Evolutionary conservation across 495 filamentous ascomycete genomes (phyloP).

Genomic region (Talaromyces borbonicus): DNA sequence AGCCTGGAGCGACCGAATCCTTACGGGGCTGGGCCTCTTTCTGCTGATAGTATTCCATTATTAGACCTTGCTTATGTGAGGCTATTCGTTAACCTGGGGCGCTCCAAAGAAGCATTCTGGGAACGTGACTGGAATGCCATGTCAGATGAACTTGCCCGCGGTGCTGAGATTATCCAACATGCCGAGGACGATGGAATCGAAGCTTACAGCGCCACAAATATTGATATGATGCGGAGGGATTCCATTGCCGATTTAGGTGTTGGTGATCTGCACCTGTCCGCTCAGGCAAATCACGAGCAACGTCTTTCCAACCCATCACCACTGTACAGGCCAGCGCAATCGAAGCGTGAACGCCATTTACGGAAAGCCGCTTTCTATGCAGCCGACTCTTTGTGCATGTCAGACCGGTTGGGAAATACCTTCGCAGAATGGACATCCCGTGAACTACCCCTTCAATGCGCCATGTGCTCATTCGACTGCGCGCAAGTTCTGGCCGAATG

Average conservation of each 20-base stretch:
- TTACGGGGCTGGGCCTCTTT: conserved; percentile 77
- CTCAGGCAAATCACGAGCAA: conserved; percentile 29
- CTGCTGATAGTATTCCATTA: conserved; percentile 90
- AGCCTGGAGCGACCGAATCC: conserved; percentile 84
- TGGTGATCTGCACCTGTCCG: conserved; percentile 34
- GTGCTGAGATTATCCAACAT: conserved; percentile 65
- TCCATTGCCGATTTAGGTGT: conserved; percentile 33
- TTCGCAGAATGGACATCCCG: conserved; percentile 78
- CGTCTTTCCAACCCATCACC: conserved; percentile 24
- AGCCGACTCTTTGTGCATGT: conserved; percentile 84
- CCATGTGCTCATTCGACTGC: conserved; percentile 91
- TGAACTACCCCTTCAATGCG: conserved; percentile 87
- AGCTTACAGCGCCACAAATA: neutral
- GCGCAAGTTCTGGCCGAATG: conserved; percentile 96
- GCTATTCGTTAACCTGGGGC: conserved; percentile 83
- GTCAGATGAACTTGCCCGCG: conserved; percentile 80
- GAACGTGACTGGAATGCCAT: conserved; percentile 88
- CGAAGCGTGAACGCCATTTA: conserved; percentile 75
- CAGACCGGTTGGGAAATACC: conserved; percentile 76
- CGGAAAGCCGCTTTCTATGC: conserved; percentile 93
- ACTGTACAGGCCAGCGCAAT: conserved; percentile 29
- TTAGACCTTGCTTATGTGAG: conserved; percentile 90
- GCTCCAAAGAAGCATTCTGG: conserved; percentile 91
- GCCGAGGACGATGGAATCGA: conserved; percentile 39
- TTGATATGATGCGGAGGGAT: conserved; percentile 17